These are phyloP conservation scores for Malassezia furfur DNA, from an alignment of 1,284 basidiomycete genomes.

Conservation along the genomic window DNA sequence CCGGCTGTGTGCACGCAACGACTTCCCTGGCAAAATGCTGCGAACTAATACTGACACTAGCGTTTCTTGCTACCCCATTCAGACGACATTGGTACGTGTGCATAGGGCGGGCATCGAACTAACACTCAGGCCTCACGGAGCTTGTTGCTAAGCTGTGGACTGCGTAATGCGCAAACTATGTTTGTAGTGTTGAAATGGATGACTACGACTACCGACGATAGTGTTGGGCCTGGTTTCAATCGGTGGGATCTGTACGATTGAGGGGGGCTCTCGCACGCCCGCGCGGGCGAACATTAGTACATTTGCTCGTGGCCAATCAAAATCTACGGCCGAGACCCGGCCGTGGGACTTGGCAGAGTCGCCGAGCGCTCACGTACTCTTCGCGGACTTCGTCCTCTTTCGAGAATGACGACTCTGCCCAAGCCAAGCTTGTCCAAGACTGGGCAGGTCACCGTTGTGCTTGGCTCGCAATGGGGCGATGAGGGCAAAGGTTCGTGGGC, in stretches of 20 bases:
- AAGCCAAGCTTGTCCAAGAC: constrained; percentile 39
- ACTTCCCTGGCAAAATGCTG: background rate
- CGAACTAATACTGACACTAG: constrained; percentile 7
- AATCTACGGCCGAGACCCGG: too few relatives aligned
- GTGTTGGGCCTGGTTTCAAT: too few relatives aligned
- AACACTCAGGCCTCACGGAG: constrained; percentile 54
- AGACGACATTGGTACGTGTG: constrained; percentile 65
- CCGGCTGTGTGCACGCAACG: background rate
- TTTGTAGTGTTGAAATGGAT: background rate
- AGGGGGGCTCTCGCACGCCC: too few relatives aligned
- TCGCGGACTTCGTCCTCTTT: background rate
- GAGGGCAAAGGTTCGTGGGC: constrained; percentile 38
- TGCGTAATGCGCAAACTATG: constrained; percentile 50
- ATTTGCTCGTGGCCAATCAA: background rate
- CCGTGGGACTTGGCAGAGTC: too few relatives aligned
- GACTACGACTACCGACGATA: too few relatives aligned
- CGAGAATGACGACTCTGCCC: constrained; percentile 40
- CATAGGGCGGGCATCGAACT: background rate
- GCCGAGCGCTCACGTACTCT: too few relatives aligned
- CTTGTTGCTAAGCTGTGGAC: constrained; percentile 60
- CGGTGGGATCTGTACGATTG: too few relatives aligned
- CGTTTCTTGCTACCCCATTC: background rate
- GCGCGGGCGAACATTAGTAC: too few relatives aligned
- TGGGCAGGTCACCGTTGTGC: constrained; percentile 42
- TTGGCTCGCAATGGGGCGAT: constrained; percentile 47